phyloP scores from a whole-genome alignment of 2,329 filamentous ascomycete genomes.

The Epichloe scottii region DNA sequence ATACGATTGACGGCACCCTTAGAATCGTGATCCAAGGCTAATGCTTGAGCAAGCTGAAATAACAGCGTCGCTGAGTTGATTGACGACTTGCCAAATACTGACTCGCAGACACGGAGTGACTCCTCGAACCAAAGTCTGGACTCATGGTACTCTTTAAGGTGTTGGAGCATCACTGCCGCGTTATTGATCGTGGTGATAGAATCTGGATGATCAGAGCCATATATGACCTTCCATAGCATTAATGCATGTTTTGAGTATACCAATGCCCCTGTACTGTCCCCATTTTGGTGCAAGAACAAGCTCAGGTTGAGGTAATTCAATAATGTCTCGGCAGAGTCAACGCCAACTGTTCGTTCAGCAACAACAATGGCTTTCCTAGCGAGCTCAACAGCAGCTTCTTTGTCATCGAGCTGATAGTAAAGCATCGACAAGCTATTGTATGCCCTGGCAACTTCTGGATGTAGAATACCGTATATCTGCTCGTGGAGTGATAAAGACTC shows the following conservation, averaged over 20 bases:
- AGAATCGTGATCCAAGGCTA: slow-evolving; percentile 90
- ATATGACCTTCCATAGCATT: slow-evolving; percentile 93
- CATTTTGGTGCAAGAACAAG: slow-evolving; percentile 83
- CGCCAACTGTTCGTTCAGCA: slow-evolving; percentile 81
- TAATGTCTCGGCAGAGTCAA: slow-evolving; percentile 88
- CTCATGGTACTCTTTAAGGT: slow-evolving; percentile 86
- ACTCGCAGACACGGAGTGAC: slow-evolving; percentile 77
- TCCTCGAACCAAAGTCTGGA: slow-evolving; percentile 96
- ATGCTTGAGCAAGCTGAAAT: slow-evolving; percentile 92
- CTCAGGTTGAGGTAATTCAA: slow-evolving; percentile 93
- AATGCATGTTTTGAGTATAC: slow-evolving; percentile 85
- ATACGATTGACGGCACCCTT: slow-evolving; percentile 86
- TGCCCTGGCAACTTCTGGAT: slow-evolving; percentile 88
- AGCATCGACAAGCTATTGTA: slow-evolving; percentile 94
- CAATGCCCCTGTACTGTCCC: slow-evolving; percentile 80
- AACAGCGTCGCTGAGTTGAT: slow-evolving; percentile 89
- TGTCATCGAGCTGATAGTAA: slow-evolving; percentile 96
- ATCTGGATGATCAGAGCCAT: slow-evolving; percentile 85
- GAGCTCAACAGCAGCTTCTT: slow-evolving; percentile 87
- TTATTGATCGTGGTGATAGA: slow-evolving; percentile 99
- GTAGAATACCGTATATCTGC: slow-evolving; percentile 95
- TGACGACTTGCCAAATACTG: slow-evolving; percentile 76
- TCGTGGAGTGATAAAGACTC: slow-evolving; percentile 93
- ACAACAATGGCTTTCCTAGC: slow-evolving; percentile 95
- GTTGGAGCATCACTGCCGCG: slow-evolving; percentile 94